Evolutionary conservation across 441 rosid genomes (phyloP), one percentile per base, ranked within the genome.

Genomic region (Erysimum cheiri): DNA sequence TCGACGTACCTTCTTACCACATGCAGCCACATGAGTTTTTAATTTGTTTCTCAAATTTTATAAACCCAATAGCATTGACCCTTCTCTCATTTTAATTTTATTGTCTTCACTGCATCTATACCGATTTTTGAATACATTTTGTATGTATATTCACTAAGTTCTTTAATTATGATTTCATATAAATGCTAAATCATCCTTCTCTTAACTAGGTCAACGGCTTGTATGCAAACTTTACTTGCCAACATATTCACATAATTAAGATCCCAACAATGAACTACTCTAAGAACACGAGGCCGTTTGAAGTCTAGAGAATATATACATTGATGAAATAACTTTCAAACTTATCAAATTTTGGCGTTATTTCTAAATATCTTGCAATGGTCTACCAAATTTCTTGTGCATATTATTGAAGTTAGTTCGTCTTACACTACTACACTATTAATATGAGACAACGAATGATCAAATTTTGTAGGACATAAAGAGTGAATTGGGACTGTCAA

Each of bases 1-100:
- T 81, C 74, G 77, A 79, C 75, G 81, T 78, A 74, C 64, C 76
- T 76, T 58, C 81, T 70, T 67, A 78, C 72, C 77, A 82, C 77
- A 77, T 75, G 80, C 77, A 73, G 26, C 76, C 82, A 78, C 85
- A 63, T 82, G 79, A 68, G 4, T 57, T 46, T 49, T 10, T 13
- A 65, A 48, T 12, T 35, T 15, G 28, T 37, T 36, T 63, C 44
- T 43, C 2, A 71, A 63, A 70, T 54, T 64, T 55, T 36, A 72
- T 36, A 33, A 72, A 72, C 52, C 70, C 28, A 46, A 48, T 64
- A 39, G 64, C 76, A 63, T 72, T 73, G 61, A 58, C 60, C 67
- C 33, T 31, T 19, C 22, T 57, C 29, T 65, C 32, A 24, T 46
- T 44, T 72, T 72, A 56, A 15, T 55, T 28, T 67, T 33, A 17